phyloP scores from a whole-genome alignment of 768 basidiomycete genomes.

The Suillus variegatus region DNA sequence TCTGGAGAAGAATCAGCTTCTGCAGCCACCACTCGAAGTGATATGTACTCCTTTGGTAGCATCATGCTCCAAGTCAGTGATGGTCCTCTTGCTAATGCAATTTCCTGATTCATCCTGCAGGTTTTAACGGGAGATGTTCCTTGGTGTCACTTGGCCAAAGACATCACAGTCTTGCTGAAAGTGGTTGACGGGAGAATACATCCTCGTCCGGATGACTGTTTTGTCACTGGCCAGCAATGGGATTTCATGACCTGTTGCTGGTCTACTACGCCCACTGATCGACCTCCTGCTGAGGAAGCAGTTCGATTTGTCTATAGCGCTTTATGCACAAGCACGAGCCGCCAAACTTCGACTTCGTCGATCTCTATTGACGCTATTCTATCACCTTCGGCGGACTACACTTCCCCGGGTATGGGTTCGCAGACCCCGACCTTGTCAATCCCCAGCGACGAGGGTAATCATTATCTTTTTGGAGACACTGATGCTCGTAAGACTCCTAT shows the following conservation, averaged over 20 bases:
- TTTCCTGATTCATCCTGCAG: neutral
- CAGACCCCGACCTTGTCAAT: constrained; percentile 50
- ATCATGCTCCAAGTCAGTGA: neutral
- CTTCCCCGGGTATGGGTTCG: constrained; percentile 31
- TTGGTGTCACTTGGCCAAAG: neutral
- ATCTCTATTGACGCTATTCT: too few relatives aligned
- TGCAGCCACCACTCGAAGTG: neutral
- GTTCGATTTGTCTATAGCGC: neutral
- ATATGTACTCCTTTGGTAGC: neutral
- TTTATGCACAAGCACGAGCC: constrained; percentile 33
- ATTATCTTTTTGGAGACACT: constrained; percentile 20
- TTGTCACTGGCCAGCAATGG: neutral
- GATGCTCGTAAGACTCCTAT: constrained; percentile 26
- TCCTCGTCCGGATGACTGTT: neutral
- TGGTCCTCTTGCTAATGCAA: neutral
- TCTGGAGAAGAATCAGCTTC: neutral
- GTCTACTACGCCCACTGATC: neutral
- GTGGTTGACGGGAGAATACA: neutral
- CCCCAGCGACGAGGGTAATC: constrained; percentile 33
- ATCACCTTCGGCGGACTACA: too few relatives aligned
- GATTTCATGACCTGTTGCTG: neutral
- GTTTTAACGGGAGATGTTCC: neutral
- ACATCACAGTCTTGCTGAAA: neutral
- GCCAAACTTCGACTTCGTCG: constrained; percentile 48
- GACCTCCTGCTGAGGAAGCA: neutral